Base-by-base conservation (phyloP, 1,284 basidiomycete species). In the Cerioporus squamosus region DNA sequence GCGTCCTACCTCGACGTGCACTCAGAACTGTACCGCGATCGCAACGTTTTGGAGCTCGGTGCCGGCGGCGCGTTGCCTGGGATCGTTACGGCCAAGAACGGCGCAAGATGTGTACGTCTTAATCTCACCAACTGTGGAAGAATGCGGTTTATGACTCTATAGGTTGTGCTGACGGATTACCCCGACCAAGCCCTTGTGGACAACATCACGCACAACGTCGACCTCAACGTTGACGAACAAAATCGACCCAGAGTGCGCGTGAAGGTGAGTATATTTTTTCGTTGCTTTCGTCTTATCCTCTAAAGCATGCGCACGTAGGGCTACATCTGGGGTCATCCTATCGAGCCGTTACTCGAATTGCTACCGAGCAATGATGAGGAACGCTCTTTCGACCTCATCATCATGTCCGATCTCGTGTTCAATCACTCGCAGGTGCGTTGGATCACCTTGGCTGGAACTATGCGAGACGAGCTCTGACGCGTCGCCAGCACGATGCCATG, bases 401-500 rank as follows among this genome's bases (percentile, higher is more conserved):
- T 98, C 56, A 81, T 98, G 51, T 96, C 93, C 0, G 97, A 98
- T 75, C 84, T 98, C 36, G 84, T 97, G 26, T 96, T 96, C 75
- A 96, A 93, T 63, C 91, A 93, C 65, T 93, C 91, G 3, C 88
- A 93, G 74, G 90, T 88, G 60, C 29, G 72, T 56, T 24, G 5
- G 46, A 17, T 14, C 33, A 15, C 12, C 29, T 22, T 51, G 2
- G 20, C 14, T 10, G 44, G n/a, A 9, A 46, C 5, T 20, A 26
- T 24, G 15, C 40, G 40, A 14, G 2, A 29, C 36, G 42, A 17
- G 24, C 24, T 15, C 31, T 38, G 40, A 51, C 18, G 47, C n/a
- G 36, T 55, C 47, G 53, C 51, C 57, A 96, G 83, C 97, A 98
- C 70, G 85, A 87, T 24, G 93, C 94, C 0, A 77, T 98, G 18